These are phyloP conservation scores for Aureobasidium melanogenum DNA, from an alignment of 2,329 filamentous ascomycete species.

Conservation along the genomic window DNA sequence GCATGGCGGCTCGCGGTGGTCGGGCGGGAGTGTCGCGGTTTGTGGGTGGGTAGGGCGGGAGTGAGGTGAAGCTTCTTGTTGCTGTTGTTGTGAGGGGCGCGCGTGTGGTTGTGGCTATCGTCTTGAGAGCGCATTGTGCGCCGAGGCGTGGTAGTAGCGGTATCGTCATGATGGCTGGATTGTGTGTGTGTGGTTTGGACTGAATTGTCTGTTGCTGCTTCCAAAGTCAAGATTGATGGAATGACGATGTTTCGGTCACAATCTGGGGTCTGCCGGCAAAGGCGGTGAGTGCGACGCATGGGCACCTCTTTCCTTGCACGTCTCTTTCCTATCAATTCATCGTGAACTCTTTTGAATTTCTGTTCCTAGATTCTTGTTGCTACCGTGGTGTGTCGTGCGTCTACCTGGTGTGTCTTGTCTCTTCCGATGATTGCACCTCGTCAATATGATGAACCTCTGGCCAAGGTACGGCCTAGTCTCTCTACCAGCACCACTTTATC, in stretches of 20 bases:
- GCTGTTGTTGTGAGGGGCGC: not conserved
- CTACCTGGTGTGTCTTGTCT: not conserved
- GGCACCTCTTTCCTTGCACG: too few species aligned
- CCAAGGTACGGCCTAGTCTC: not conserved
- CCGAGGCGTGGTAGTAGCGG: not conserved
- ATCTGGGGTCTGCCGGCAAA: not conserved
- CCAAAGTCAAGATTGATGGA: not conserved
- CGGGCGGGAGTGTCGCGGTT: slow-evolving; percentile 18
- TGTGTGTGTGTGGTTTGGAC: not conserved
- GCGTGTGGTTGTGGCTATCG: not conserved
- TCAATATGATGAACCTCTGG: not conserved
- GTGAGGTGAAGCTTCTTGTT: slow-evolving; percentile 11
- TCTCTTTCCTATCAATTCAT: too few species aligned
- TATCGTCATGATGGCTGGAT: not conserved
- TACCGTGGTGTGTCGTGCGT: not conserved
- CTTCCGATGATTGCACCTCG: not conserved
- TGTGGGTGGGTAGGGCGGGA: slow-evolving; percentile 18
- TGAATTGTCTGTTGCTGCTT: not conserved
- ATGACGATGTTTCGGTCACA: not conserved
- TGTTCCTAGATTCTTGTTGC: not conserved
- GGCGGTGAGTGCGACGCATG: not conserved
- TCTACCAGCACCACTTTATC: not conserved
- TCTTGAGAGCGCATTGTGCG: not conserved
- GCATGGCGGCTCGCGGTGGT: slow-evolving; percentile 31
- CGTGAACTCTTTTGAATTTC: not conserved